Evolutionary conservation across 352 stramenopile species (phyloP), one percentile per base, ranked within the genome.

Genomic region (Globisporangium radiosum): DNA sequence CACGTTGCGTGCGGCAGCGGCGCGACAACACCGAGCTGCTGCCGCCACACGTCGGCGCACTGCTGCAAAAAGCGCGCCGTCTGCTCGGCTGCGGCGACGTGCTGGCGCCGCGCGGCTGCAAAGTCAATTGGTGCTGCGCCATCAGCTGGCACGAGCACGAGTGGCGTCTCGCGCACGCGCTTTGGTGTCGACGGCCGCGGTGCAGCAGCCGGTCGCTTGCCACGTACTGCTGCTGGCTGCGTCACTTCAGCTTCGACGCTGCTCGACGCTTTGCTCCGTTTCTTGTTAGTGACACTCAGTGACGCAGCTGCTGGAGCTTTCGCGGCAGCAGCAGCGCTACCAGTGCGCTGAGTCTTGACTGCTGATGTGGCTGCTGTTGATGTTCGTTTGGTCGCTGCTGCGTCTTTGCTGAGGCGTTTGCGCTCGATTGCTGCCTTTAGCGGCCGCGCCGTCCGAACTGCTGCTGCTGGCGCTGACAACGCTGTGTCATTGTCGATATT

Each of bases 11-110:
- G 9, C 48, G 60, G 19, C 55, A 33, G 60, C 44, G 54, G 43
- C 5, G 56, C 42, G 42, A 67, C 17, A 8, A 39, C 36, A 33
- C 56, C 59, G 15, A 75, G 53, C 55, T 77, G 70, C 44, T 49
- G 62, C 57, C 71, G 65, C 70, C 70, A 78, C 43, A 75, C 38
- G 15, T 58, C 60, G 1, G 65, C 70, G n/a, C 70, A 78, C 2
- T 57, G 48, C 9, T 59, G 52, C 17, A 78, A 50, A 48, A 78
- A 78, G 14, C 33, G 49, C 38, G 51, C 55, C 13, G 61, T 64
- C 49, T 63, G 50, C 38, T 54, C 51, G 17, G 67, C 63, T 5
- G 62, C 49, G 2, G 56, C 48, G 36, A 57, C 48, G n/a, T 71
- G 66, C 51, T 60, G 37, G 10, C 42, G 50, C 8, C 62, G 68